phyloP scores from a whole-genome alignment of 1,284 basidiomycete genomes.

The Athelia psychrophila region DNA sequence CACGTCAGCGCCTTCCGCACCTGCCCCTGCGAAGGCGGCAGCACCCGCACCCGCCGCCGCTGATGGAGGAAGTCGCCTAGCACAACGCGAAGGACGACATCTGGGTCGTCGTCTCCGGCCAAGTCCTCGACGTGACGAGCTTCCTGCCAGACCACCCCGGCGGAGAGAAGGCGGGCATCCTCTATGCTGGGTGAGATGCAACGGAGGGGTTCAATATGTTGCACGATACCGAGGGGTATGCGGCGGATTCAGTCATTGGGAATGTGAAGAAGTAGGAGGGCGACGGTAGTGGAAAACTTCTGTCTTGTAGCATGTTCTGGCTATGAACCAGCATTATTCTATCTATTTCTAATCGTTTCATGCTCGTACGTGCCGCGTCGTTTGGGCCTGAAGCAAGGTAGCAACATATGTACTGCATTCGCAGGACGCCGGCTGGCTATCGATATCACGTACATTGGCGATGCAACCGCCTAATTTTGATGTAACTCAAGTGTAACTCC shows the following conservation, averaged over 20 bases:
- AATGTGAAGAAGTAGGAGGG: constrained; percentile 62
- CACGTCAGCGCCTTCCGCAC: too few relatives aligned
- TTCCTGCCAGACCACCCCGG: constrained; percentile 89
- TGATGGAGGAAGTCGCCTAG: constrained; percentile 79
- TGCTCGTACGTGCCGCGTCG: too few relatives aligned
- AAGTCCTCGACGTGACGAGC: constrained; percentile 84
- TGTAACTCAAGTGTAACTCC: too few relatives aligned
- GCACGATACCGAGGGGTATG: constrained; percentile 85
- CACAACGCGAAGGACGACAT: constrained; percentile 90
- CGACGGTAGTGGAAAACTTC: too few relatives aligned
- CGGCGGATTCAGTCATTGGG: constrained; percentile 76
- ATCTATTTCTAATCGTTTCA: too few relatives aligned
- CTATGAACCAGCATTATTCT: too few relatives aligned
- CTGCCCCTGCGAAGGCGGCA: constrained; percentile 25
- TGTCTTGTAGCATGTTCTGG: too few relatives aligned
- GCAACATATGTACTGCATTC: too few relatives aligned
- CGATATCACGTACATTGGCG: too few relatives aligned
- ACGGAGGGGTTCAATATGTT: constrained; percentile 95
- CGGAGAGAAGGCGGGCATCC: constrained; percentile 87
- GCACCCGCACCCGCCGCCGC: constrained; percentile 47
- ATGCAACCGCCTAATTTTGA: too few relatives aligned
- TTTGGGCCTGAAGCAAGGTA: too few relatives aligned
- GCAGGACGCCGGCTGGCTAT: too few relatives aligned
- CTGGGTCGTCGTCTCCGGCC: constrained; percentile 88
- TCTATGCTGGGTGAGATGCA: constrained; percentile 92